phyloP scores from a whole-genome alignment of 164 flowering plant species.

The Stephania cephalantha region DNA sequence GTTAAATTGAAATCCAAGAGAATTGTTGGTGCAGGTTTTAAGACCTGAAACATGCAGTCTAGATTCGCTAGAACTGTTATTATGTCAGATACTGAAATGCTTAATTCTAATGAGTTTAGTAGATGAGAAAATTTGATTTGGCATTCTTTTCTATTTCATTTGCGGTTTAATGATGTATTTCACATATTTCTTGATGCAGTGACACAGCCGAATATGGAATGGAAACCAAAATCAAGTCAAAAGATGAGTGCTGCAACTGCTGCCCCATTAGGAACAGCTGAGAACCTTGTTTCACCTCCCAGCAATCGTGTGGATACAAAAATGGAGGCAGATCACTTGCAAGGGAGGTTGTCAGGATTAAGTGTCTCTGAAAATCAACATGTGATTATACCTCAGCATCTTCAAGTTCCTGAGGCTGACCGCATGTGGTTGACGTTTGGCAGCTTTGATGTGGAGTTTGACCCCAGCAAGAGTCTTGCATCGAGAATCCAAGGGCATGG shows the following conservation, averaged over 20 bases:
- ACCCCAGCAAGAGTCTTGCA: constrained; percentile 23
- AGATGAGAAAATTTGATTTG: not conserved
- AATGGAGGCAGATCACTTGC: constrained; percentile 37
- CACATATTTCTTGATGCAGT: constrained; percentile 31
- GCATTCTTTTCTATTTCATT: not conserved
- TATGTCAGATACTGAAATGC: not conserved
- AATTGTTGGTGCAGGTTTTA: not conserved
- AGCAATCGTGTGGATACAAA: constrained; percentile 30
- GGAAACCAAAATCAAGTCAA: constrained; percentile 87
- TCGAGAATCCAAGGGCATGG: constrained; percentile 32
- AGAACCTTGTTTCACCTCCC: constrained; percentile 37
- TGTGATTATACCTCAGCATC: constrained; percentile 85
- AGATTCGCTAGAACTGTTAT: not conserved
- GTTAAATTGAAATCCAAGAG: not conserved
- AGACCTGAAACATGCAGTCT: not conserved
- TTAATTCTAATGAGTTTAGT: not conserved
- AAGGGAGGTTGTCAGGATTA: constrained; percentile 46
- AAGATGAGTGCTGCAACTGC: constrained; percentile 37
- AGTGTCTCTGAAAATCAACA: constrained; percentile 52
- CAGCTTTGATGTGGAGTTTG: constrained; percentile 65
- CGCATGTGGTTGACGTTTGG: constrained; percentile 74
- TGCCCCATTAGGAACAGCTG: constrained; percentile 48
- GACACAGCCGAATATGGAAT: constrained; percentile 59
- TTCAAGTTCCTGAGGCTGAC: constrained; percentile 78
- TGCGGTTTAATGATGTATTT: not conserved